Evolutionary conservation across 1,284 basidiomycete species (phyloP), one percentile per base, ranked within the genome.

Genomic region (Microbotryomycetes sp.): DNA sequence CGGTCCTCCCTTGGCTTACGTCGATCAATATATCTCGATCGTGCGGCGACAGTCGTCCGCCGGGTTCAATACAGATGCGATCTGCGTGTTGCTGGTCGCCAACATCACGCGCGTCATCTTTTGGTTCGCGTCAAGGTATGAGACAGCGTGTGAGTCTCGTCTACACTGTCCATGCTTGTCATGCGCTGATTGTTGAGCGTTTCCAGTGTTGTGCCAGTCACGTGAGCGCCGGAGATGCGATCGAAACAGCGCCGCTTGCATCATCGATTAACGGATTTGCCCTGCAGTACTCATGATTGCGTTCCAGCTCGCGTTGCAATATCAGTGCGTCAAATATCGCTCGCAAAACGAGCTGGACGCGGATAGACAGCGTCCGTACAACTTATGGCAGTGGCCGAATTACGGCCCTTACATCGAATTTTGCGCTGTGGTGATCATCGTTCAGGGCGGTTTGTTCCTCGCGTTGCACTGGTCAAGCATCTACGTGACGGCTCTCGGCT

Each of bases 21-120:
- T 71, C 7, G 78, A 79, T 62, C 78, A 79, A 67, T 74, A 75
- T 51, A 54, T 73, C 48, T 65, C 58, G 25, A 71, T 74, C 54
- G 58, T 66, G 14, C 50, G 62, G 29, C 59, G 58, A 28, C 59
- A 71, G 47, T 69, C 77, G 71, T 78, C 79, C 1, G 70, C 75
- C 15, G 80, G 80, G 30, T 81, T 82, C 56, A 72, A 76, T 22
- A 74, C 74, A 54, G 77, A 78, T 62, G 74, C 76, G 71, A 77
- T 64, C 64, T 76, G 56, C 2, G 57, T 67, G 31, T 70, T 74
- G 32, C 65, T 68, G 31, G 74, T 78, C 53, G 77, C 78, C 25
- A 78, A 78, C 67, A 75, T 77, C 57, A 75, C 75, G 42, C 71
- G 78, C 45, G 69, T 75, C 49, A 29, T 29, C 3, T 47, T 25